Base-by-base conservation (phyloP, 176 grass and related monocot genomes). In the Poa pratensis region DNA sequence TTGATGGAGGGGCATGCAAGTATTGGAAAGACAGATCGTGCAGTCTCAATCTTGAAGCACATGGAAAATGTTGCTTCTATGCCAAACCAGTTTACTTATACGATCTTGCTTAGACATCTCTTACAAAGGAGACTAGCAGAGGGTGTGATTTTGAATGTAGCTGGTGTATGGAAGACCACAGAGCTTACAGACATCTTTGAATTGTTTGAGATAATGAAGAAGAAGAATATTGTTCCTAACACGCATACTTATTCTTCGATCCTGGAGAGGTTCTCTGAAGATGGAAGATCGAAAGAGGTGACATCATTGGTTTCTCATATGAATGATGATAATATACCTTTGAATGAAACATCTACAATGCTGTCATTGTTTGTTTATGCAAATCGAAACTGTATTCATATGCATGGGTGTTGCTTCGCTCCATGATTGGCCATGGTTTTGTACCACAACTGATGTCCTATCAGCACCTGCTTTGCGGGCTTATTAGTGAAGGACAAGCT, bases 91-190 rank as follows among this genome's bases (percentile, higher is more conserved):
- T 77, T 70, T 71, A 94, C 72, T 49, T 94, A 86, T 78, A 53
- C 85, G 49, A 72, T 89, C 69, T 86, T 91, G 70, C 84, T 94
- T 51, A 81, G 90, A 77, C 86, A 91, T 91, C 76, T 94, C 58
- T 39, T 81, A 52, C 63, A 67, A 35, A 78, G n/a, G 71, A 91
- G 89, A 17, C 68, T 87, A 59, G 45, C 48, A 16, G 75, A 75
- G 34, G 68, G 28, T 62, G 16, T 73, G 30, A 26, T 45, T 71
- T 67, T 79, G 63, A 50, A 43, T 37, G 51, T 10, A 72, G 15
- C 14, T 83, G 63, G 40, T 84, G 52, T 91, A 24, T 94, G 92
- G 92, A 89, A 81, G 9, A 74, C 32, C 63, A 58, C 88, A 78
- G 81, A 87, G 28, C 71, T 89, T 73, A 65, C 81, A 75, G 82